Evolutionary conservation across 73 alveolate genomes (phyloP), one percentile per base, ranked within the genome.

Genomic region (Diophrys sp.): DNA sequence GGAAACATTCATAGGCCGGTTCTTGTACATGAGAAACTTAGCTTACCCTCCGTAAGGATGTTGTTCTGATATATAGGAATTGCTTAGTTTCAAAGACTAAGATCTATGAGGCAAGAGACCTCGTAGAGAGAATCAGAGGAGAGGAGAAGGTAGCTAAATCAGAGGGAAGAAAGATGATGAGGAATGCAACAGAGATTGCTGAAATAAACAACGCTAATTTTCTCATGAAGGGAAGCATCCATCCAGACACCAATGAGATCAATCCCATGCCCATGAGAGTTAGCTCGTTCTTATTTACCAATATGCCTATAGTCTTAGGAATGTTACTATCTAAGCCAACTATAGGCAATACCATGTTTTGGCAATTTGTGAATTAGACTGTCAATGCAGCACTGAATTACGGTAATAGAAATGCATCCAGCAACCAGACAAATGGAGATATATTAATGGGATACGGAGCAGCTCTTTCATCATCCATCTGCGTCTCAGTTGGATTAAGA

Each of bases 311-410:
- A 26, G 54, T 78, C 81, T 62, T 85, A 30, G 95, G 95, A 24
- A 83, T 89, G 95, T 79, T 89, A n/a, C 34, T 89, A 73, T 67
- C 87, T 0, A 69, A 76, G 29, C 88, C 84, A 24, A 84, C 95
- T 1, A 81, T 83, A 0, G 62, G 70, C 67, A 77, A 66, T 77
- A 80, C 83, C 29, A 77, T 81, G 25, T 73, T 89, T 70, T 89
- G 93, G 93, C 90, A 89, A 71, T 80, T 85, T 82, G 67, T 80
- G 62, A 89, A 89, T 71, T 83, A 89, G 77, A 85, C 93, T 33
- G 71, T 83, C 79, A 89, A 89, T 70, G 95, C 90, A 23, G 89
- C 90, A 8, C 54, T 89, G 78, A 89, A 89, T 73, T 89, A 78
- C 57, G 87, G 89, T 0, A 89, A 89, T 68, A n/a, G 95, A 5